phyloP scores from a whole-genome alignment of 1,139 yeast species.

The Diutina rugosa region DNA sequence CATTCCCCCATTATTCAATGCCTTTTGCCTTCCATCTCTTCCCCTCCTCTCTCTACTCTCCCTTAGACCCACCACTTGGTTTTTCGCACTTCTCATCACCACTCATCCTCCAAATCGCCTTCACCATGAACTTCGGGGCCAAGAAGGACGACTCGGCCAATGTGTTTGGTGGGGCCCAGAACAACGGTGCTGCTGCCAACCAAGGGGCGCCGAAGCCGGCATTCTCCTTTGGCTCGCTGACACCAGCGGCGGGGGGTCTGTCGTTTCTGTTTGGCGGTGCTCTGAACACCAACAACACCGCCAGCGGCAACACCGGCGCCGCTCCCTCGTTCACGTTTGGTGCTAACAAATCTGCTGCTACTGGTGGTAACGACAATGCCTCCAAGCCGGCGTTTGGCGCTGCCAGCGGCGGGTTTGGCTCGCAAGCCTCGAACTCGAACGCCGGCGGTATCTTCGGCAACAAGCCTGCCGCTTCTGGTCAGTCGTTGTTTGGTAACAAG shows the following conservation, averaged over 20 bases:
- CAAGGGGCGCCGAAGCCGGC: conserved; percentile 1
- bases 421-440: neutral
- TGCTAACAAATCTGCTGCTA: no score
- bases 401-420: neutral
- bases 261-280: conserved; percentile 2
- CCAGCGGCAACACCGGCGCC: neutral
- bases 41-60: neutral
- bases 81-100: neutral
- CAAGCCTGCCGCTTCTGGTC: neutral
- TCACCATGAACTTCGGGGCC: neutral
- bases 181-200: neutral
- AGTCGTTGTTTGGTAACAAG: neutral
- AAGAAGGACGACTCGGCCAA: neutral
- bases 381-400: neutral
- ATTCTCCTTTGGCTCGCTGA: conserved; percentile 2
- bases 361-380: neutral
- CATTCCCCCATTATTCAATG: no score
- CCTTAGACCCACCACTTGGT: neutral
- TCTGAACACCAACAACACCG: neutral
- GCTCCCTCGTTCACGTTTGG: neutral
- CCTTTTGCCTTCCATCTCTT: no score
- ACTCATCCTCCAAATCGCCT: neutral
- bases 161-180: neutral
- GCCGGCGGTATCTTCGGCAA: neutral
- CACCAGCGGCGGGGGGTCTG: neutral